phyloP scores from a whole-genome alignment of 306 rosid species.

The Senna siamea region DNA sequence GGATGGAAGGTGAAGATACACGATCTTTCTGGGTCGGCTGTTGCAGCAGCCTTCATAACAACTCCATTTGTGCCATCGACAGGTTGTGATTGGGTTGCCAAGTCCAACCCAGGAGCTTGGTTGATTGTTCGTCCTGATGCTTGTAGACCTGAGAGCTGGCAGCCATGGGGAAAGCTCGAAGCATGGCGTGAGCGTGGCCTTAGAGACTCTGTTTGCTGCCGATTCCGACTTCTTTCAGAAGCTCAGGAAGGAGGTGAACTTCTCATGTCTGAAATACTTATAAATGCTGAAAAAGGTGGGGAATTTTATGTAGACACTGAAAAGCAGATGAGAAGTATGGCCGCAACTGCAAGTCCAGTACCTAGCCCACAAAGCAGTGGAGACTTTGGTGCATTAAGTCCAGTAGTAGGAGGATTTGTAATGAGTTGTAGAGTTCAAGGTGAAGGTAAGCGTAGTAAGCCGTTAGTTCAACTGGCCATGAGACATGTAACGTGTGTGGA shows the following conservation, averaged over 20 bases:
- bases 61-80: conserved; percentile 98
- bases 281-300: conserved; percentile 92
- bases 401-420: conserved; percentile 77
- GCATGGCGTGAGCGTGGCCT: conserved; percentile 96
- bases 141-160: conserved; percentile 84
- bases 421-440: conserved; percentile 94
- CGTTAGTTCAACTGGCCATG: conserved; percentile 80
- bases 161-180: conserved; percentile 97
- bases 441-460: conserved; percentile 83
- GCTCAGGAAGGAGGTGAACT: conserved; percentile 73
- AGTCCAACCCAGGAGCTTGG: conserved; percentile 96
- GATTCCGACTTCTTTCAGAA: conserved; percentile 80
- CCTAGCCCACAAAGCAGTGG: conserved; percentile 96
- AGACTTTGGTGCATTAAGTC: conserved; percentile 78
- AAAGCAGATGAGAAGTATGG: conserved; percentile 58
- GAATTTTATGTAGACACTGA: conserved; percentile 85
- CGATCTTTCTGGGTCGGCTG: conserved; percentile 98
- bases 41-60: conserved; percentile 98
- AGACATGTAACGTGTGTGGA: conserved; percentile 86
- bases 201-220: conserved; percentile 74
- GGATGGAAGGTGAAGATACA: conserved; percentile 99
- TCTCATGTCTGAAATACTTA: conserved; percentile 76
- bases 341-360: conserved; percentile 56
- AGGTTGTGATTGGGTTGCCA: conserved; percentile 96
- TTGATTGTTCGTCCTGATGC: conserved; percentile 83